Evolutionary conservation across 2,329 filamentous ascomycete species (phyloP), one percentile per base, ranked within the genome.

Genomic region (Teratosphaeria pseudoeucalypti): DNA sequence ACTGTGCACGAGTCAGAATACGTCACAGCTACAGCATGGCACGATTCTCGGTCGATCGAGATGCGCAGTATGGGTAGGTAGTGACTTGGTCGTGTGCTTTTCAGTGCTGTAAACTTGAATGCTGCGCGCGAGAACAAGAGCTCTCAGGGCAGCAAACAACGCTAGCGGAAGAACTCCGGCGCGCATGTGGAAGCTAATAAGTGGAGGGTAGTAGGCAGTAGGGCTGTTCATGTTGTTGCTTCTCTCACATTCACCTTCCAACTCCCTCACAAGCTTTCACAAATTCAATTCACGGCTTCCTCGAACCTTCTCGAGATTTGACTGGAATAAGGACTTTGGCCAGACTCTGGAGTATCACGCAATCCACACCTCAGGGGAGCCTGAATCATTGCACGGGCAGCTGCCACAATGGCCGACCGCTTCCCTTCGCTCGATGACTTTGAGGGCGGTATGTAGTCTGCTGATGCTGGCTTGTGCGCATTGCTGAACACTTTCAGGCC

Each of bases 341-440:
- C 11, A 43, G 11, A 12, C 37, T 32, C 29, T n/a, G 9, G 34
- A 39, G 4, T 53, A 11, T 2, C 14, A 2, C 12, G 52, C 23
- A 54, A 5, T 14, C 29, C 5, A 54, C 52, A 16, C 19, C 11
- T 54, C 26, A 54, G 26, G 52, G 10, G 23, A 19, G 11, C 29
- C 52, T 11, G 16, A 23, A n/a, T 55, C 19, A 55, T 3, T 11
- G 7, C 56, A 62, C 52, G 49, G 39, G 57, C 62, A 62, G 34
- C 58, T 58, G 39, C 61, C 63, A 66, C 55, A 65, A 75, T 81
- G 78, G 78, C 78, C 57, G 78, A 81, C 71, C 73, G 78, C 62
- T 81, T 81, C 61, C 78, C 78, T 56, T 80, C 78, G 39, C 70
- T 81, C 66, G 78, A 81, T 66, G 78, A 80, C 67, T 77, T 81